phyloP scores from a whole-genome alignment of 2,329 filamentous ascomycete species.

The Aspergillus amoenus region DNA sequence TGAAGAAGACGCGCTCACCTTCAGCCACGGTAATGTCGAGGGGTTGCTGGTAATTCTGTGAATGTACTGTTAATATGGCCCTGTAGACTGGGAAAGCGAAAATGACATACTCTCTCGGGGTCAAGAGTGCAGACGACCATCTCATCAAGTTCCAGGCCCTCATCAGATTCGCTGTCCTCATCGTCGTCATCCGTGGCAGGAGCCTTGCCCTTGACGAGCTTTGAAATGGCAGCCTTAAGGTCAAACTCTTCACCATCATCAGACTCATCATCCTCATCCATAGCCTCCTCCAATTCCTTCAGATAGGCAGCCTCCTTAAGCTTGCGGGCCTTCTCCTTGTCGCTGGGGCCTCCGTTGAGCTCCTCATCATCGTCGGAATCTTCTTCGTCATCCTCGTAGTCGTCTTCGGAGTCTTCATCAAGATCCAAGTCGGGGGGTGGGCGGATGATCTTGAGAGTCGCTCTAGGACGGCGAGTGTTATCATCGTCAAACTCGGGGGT shows the following conservation, averaged over 20 bases:
- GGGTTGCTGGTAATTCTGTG: slow-evolving; percentile 87
- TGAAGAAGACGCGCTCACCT: slow-evolving; percentile 88
- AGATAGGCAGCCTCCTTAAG: slow-evolving; percentile 74
- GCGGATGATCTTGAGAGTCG: slow-evolving; percentile 90
- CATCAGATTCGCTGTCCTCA: slow-evolving; percentile 58
- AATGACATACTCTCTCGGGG: slow-evolving; percentile 72
- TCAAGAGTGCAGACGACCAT: slow-evolving; percentile 95
- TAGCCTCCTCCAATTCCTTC: slow-evolving; percentile 71
- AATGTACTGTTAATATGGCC: slow-evolving; percentile 11
- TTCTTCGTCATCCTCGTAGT: slow-evolving; percentile 50
- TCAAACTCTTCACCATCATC: slow-evolving; percentile 58
- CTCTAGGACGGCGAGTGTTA: slow-evolving; percentile 64
- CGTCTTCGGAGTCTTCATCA: slow-evolving; percentile 57
- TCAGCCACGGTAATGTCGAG: slow-evolving; percentile 90
- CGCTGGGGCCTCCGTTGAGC: slow-evolving; percentile 84
- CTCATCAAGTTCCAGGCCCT: slow-evolving; percentile 73
- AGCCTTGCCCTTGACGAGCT: slow-evolving; percentile 66
- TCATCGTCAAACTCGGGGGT: slow-evolving; percentile 66
- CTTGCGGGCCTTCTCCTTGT: slow-evolving; percentile 86
- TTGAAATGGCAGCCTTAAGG: slow-evolving; percentile 50
- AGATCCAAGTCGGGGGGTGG: slow-evolving; percentile 59
- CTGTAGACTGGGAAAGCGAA: neutral
- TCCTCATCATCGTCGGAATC: slow-evolving; percentile 67
- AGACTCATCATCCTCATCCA: slow-evolving; percentile 58
- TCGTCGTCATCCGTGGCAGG: slow-evolving; percentile 66